Evolutionary conservation across 495 filamentous ascomycete genomes (phyloP), one percentile per base, ranked within the genome.

Genomic region (Apiosordaria backusii): DNA sequence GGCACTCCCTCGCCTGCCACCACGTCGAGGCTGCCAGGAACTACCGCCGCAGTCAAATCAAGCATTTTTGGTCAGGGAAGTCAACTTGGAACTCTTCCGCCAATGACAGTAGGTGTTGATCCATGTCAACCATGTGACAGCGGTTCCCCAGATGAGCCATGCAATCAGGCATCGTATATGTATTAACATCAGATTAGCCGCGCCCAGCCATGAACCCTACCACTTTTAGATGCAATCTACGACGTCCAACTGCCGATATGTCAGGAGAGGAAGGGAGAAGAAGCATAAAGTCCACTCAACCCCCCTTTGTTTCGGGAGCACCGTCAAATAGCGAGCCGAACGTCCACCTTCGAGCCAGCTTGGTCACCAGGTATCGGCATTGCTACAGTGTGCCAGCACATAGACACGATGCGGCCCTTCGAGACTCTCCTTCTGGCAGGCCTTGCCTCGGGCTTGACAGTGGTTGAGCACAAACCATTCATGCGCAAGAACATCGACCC

Each of bases 401-500:
- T 18, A 13, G 35, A 45, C 16, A 45, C 35, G 3, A 45, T 45
- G 35, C 10, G 35, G 35, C n/a, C 29, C 25, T 23, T 50, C 50
- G 16, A 60, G 5, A 22, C 25, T 0, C 16, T 21, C n/a, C 26
- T 71, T 57, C 27, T 74, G 45, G 69, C 59, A 18, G 66, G 54
- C 18, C 57, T 67, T 13, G 74, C 65, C 66, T 61, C 57, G n/a
- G 71, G 71, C 64, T 66, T 74, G 35, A 75, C 76, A 18, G 76
- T 75, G 22, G 75, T 75, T 59, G 74, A 75, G 59, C 73, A 76
- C 61, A 75, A 76, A 61, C 73, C 74, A 3, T 74, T 78, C 55
- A 70, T 78, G 71, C 67, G 70, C 25, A 78, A 78, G 68, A 76
- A 78, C 62, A 78, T 78, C 62, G 76, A 78, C 65, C 74, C 74